Base-by-base conservation (phyloP, 106 monocot species). In the Apostasia ramifera region DNA sequence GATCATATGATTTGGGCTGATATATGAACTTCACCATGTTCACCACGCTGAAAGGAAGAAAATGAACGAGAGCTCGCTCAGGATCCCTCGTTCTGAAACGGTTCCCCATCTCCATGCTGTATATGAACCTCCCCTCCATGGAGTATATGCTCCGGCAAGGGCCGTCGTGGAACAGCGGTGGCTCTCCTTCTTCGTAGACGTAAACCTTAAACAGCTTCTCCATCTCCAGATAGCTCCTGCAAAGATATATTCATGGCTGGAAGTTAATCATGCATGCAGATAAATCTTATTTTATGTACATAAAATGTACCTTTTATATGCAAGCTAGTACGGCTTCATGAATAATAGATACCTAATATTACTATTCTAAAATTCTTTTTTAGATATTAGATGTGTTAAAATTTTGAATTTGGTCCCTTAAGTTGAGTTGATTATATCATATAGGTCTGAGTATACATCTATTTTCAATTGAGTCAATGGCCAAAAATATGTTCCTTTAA, bases 201-300 rank as follows among this genome's bases (percentile, higher is more conserved):
- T 75, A 74, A 2, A 89, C 77, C 65, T 69, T 84, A 53, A 89
- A 89, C 9, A 53, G 13, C 70, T 73, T 82, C 82, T 89, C 89
- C 89, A 89, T 89, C 49, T 89, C 89, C 67, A 75, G 53, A 40
- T 89, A 82, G 71, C 89, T 89, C 79, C 85, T 89, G 77, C 47
- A 77, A 44, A 38, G 4, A 13, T 11, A 39, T 61, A 15, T 44
- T 0, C 14, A 59, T 8, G 60, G 26, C 57, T 2, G 44, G 37
- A 11, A 38, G 15, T 2, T 39, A 2, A 5, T 4, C 4, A 11
- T 59, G 7, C 40, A 26, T 40, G 3, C 3, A 59, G 26, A 59
- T 57, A 26, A 14, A 13, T 12, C 11, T 13, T 26, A 57, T 57
- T 26, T 1, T 57, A 3, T 6, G 4, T 57, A n/a, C n/a, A n/a